Evolutionary conservation across 2,329 filamentous ascomycete species (phyloP).

Genomic region (Ophiostoma montium): DNA sequence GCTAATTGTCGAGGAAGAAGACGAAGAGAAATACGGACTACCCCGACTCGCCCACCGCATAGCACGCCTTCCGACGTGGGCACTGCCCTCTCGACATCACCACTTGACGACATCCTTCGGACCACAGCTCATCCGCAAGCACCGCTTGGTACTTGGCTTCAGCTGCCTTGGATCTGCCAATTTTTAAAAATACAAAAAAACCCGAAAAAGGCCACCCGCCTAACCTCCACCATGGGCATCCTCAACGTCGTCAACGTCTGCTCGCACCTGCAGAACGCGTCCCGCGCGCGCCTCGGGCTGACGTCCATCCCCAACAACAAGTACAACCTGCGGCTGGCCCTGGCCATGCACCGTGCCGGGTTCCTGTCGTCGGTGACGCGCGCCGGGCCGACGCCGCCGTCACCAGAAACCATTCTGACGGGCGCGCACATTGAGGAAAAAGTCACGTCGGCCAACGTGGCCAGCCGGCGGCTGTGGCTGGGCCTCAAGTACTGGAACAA

Average conservation of each 20-base stretch:
- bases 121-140: too few relatives aligned
- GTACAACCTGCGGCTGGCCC: slow-evolving; percentile 60
- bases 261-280: slow-evolving; percentile 84
- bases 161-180: too few relatives aligned
- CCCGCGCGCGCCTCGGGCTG: slow-evolving; percentile 66
- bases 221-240: slow-evolving; percentile 30
- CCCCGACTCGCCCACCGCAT: too few relatives aligned
- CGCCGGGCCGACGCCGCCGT: slow-evolving; percentile 41
- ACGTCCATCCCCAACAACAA: slow-evolving; percentile 73
- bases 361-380: slow-evolving; percentile 71
- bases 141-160: too few relatives aligned
- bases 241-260: slow-evolving; percentile 65
- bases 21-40: too few relatives aligned
- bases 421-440: slow-evolving; percentile 27
- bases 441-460: slow-evolving; percentile 56
- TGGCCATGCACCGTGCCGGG: slow-evolving; percentile 69
- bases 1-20: not conserved
- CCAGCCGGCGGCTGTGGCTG: slow-evolving; percentile 67
- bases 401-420: slow-evolving; percentile 29
- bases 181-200: not conserved
- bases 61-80: too few relatives aligned
- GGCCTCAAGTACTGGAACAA: slow-evolving; percentile 84
- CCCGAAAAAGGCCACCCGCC: not conserved
- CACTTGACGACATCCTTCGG: too few relatives aligned
- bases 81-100: too few relatives aligned